Evolutionary conservation across 257 asterid species (phyloP).

Genomic region (Penstemon barbatus): DNA sequence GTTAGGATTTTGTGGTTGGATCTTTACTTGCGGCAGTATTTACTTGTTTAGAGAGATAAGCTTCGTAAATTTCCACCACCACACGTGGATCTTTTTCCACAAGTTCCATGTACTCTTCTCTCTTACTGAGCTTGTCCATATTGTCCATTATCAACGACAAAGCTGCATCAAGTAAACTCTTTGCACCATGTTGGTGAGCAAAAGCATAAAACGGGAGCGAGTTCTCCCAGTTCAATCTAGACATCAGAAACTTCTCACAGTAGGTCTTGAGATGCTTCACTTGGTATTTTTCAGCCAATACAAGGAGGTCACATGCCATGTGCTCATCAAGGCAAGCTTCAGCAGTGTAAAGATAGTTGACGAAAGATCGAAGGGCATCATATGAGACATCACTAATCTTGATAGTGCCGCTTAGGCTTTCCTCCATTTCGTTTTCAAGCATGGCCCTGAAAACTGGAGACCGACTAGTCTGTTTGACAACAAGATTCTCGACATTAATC

Average conservation of each 20-base stretch:
- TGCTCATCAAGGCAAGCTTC: conserved; percentile 77
- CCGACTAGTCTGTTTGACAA: conserved; percentile 58
- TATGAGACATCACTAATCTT: conserved; percentile 76
- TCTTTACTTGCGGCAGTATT: conserved; percentile 71
- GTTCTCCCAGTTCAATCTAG: conserved; percentile 68
- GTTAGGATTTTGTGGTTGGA: conserved; percentile 35
- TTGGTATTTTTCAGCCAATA: conserved; percentile 81
- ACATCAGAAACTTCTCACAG: conserved; percentile 74
- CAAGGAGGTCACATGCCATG: conserved; percentile 77
- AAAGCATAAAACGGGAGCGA: conserved; percentile 75
- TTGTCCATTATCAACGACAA: conserved; percentile 65
- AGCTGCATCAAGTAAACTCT: conserved; percentile 65
- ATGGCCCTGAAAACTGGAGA: conserved; percentile 89
- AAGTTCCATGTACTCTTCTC: conserved; percentile 69
- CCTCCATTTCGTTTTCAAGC: conserved; percentile 86
- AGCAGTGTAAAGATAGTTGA: conserved; percentile 73
- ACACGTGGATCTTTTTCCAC: conserved; percentile 85
- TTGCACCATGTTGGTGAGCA: conserved; percentile 76
- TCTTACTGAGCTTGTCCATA: conserved; percentile 70
- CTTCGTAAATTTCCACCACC: conserved; percentile 75
- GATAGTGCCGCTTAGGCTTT: conserved; percentile 78
- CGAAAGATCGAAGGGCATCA: conserved; percentile 69
- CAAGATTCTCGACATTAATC: conserved; percentile 16
- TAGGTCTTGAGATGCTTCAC: conserved; percentile 77
- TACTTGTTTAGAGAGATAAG: conserved; percentile 73